A percentile compares a stretch with the other conserved stretches of the same genome.
Conservation (phyloP, 2,329 filamentous ascomycete species). For the Biscogniauxia mediterranea region DNA sequence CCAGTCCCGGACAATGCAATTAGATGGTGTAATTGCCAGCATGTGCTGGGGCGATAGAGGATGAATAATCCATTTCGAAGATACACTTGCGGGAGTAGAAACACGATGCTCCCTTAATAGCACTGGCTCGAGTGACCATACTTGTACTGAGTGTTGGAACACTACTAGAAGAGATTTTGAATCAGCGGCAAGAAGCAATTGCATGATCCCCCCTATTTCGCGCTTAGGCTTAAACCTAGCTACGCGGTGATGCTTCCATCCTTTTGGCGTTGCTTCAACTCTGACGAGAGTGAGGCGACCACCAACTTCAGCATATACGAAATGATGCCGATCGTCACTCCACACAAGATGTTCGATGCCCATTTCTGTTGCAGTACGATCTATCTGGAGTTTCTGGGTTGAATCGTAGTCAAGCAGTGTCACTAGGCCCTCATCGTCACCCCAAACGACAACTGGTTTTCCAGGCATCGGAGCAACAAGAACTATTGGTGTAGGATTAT, state of each 20-base stretch:
- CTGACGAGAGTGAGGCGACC: neutral
- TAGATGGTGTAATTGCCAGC: neutral
- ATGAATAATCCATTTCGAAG: neutral
- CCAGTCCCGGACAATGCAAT: too few relatives aligned
- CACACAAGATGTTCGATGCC: neutral
- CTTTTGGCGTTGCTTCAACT: neutral
- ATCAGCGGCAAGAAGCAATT: neutral
- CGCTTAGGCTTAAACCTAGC: neutral
- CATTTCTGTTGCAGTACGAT: neutral
- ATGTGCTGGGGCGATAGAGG: neutral
- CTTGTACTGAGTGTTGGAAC: neutral
- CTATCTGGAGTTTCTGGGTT: neutral
- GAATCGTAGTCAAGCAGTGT: neutral
- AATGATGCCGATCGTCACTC: neutral
- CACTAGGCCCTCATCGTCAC: neutral
- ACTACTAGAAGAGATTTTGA: neutral
- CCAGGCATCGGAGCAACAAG: neutral
- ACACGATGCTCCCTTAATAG: too few relatives aligned
- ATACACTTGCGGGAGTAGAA: too few relatives aligned
- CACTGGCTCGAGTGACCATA: neutral
- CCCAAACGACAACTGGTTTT: neutral
- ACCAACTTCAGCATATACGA: neutral
- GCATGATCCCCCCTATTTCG: neutral
- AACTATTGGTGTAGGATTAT: neutral
- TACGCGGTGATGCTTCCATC: neutral